Percentiles rank a stretch among this genome's conserved stretches.
Conservation (phyloP, 2,329 filamentous ascomycete species). For the Xylaria sp. region DNA sequence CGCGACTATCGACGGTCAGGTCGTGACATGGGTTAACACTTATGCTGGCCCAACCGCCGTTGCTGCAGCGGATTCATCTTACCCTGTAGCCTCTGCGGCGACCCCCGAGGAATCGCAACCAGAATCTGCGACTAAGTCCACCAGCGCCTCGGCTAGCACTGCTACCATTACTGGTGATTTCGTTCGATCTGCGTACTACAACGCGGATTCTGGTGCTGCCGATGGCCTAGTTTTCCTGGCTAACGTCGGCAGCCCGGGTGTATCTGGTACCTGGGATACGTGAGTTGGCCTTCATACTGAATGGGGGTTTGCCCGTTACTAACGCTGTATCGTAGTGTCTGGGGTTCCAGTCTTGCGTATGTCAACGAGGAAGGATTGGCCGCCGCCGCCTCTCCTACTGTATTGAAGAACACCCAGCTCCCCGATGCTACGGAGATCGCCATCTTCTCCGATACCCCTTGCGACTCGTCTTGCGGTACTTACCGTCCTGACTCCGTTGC, state of each 20-base stretch:
- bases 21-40: conserved; percentile 69
- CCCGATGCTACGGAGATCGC: conserved; percentile 59
- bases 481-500: conserved; percentile 57
- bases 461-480: conserved; percentile 56
- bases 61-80: conserved; percentile 37
- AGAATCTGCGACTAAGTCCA: conserved; percentile 31
- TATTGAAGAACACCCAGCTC: conserved; percentile 55
- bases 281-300: conserved; percentile 46
- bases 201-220: conserved; percentile 52
- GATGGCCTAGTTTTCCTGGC: conserved; percentile 62
- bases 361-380: conserved; percentile 56
- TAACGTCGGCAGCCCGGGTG: conserved; percentile 59
- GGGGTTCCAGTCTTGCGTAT: conserved; percentile 60
- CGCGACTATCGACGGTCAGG: conserved; percentile 68
- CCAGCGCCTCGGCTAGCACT: conserved; percentile 20
- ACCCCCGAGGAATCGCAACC: conserved; percentile 2
- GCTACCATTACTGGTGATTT: conserved; percentile 50
- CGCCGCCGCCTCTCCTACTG: conserved; percentile 54
- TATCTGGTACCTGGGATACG: conserved; percentile 56
- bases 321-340: conserved; percentile 49
- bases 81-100: conserved; percentile 33
- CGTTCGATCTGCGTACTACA: conserved; percentile 59
- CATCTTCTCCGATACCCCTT: conserved; percentile 59
- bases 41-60: conserved; percentile 56
- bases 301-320: conserved; percentile 4